Evolutionary conservation across 1,139 yeast species (phyloP).

Genomic region (Blastobotrys serpentis): DNA sequence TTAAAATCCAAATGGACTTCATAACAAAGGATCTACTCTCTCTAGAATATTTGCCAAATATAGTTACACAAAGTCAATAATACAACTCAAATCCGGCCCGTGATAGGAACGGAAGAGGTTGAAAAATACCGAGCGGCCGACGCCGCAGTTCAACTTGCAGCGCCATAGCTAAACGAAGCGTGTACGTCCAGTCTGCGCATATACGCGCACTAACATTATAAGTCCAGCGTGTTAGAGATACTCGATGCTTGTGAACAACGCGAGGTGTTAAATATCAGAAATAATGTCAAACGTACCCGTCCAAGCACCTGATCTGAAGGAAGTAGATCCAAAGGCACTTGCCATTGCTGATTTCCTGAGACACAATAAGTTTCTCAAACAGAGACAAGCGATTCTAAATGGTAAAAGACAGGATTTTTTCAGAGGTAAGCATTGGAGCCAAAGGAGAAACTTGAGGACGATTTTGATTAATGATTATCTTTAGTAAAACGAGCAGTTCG

Average conservation of each 20-base stretch:
- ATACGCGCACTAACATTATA: neutral
- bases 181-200: too few relatives aligned
- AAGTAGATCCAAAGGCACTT: constrained; percentile 46
- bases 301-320: constrained; percentile 38
- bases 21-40: too few relatives aligned
- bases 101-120: too few relatives aligned
- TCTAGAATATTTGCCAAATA: too few relatives aligned
- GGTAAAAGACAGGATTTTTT: constrained; percentile 76
- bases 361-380: constrained; percentile 63
- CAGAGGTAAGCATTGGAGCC: constrained; percentile 58
- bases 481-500: constrained; percentile 73
- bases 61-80: too few relatives aligned
- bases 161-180: too few relatives aligned
- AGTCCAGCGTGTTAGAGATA: neutral
- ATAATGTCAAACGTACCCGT: constrained; percentile 31
- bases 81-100: too few relatives aligned
- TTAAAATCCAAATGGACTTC: too few relatives aligned
- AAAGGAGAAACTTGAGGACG: too few relatives aligned
- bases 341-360: constrained; percentile 73
- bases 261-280: constrained; percentile 32
- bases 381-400: constrained; percentile 74
- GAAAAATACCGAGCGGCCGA: too few relatives aligned
- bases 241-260: neutral
- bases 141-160: too few relatives aligned
- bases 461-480: too few relatives aligned